phyloP scores from a whole-genome alignment of 176 grass and related monocot genomes.

The Eragrostis curvula region DNA sequence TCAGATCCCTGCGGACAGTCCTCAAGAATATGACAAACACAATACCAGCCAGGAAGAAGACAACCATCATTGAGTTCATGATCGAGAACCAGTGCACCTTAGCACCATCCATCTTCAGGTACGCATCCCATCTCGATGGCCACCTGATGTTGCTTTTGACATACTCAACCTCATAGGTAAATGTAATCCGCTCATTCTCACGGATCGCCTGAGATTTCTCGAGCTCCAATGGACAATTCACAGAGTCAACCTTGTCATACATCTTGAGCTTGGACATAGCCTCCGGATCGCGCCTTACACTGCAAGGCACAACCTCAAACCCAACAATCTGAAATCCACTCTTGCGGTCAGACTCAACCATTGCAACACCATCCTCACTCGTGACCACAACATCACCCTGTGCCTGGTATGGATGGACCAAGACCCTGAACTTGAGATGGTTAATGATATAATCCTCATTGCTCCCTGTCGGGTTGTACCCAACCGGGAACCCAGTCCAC shows the following conservation, averaged over 20 bases:
- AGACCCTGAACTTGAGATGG: constrained; percentile 79
- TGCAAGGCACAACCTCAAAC: constrained; percentile 83
- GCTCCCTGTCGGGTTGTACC: constrained; percentile 64
- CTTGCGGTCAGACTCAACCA: constrained; percentile 63
- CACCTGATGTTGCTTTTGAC: constrained; percentile 77
- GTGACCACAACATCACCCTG: constrained; percentile 60
- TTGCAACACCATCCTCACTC: constrained; percentile 67
- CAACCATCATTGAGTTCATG: constrained; percentile 89
- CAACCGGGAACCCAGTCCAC: constrained; percentile 76
- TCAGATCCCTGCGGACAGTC: constrained; percentile 80
- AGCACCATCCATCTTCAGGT: constrained; percentile 76
- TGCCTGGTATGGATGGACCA: constrained; percentile 68
- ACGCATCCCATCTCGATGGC: constrained; percentile 83
- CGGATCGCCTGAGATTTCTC: constrained; percentile 69
- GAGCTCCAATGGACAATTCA: constrained; percentile 59
- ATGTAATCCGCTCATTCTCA: constrained; percentile 69
- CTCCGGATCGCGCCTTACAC: constrained; percentile 58
- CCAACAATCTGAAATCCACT: constrained; percentile 80
- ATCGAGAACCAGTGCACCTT: constrained; percentile 93
- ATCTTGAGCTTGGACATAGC: constrained; percentile 65
- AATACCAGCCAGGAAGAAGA: constrained; percentile 87
- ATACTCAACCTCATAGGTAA: constrained; percentile 81
- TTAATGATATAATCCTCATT: constrained; percentile 76
- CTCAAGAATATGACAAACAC: constrained; percentile 86
- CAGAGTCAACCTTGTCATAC: constrained; percentile 54